Percentiles rank a stretch among this genome's conserved stretches.
These are phyloP conservation scores for Globisporangium irregulare DNA, from an alignment of 352 stramenopile species.

Conservation along the genomic window DNA sequence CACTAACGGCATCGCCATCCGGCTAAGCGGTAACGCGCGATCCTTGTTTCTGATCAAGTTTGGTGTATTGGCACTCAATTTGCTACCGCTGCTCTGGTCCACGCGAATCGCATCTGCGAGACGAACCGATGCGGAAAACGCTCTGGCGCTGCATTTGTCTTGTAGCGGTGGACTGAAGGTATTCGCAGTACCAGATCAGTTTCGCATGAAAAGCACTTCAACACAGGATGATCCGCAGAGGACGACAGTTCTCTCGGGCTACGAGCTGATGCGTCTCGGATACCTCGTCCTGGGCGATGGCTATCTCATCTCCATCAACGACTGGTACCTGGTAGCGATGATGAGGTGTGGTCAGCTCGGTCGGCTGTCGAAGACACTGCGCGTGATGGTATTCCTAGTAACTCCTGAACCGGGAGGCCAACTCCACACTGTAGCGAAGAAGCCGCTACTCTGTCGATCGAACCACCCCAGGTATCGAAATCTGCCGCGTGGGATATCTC, in stretches of 20 bases:
- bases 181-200: not conserved
- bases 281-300: not conserved
- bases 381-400: no score
- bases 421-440: not conserved
- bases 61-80: not conserved
- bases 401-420: not conserved
- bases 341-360: not conserved
- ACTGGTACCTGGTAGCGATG: not conserved
- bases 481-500: not conserved
- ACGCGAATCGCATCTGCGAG: not conserved
- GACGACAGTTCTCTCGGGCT: not conserved
- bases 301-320: not conserved
- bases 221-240: no score
- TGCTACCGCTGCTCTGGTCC: not conserved
- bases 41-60: not conserved
- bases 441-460: constrained; percentile 1
- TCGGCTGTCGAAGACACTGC: not conserved
- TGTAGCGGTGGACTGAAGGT: not conserved
- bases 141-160: not conserved
- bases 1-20: not conserved
- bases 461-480: not conserved
- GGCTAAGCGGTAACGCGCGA: not conserved
- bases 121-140: not conserved
- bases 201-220: no score
- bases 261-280: not conserved